Percentiles rank a stretch among this genome's conserved stretches.
phyloP scores from a whole-genome alignment of 768 basidiomycete genomes.

The Lentinula aciculospora region DNA sequence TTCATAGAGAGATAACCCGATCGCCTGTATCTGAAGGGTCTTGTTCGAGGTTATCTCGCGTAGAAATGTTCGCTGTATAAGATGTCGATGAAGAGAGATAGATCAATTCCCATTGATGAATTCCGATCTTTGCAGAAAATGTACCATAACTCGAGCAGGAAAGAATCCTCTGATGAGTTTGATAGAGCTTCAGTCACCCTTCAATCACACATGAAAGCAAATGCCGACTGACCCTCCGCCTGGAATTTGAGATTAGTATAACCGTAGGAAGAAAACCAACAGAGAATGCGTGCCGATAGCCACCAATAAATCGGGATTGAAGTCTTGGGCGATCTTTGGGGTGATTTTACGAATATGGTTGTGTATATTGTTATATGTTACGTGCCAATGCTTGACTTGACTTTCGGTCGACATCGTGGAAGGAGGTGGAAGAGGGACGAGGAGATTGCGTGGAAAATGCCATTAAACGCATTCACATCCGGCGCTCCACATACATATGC shows the following conservation, averaged over 20 bases:
- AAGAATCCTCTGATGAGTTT: conserved; percentile 98
- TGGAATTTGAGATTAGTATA: conserved; percentile 22
- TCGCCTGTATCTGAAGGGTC: conserved; percentile 91
- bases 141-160: conserved; percentile 85
- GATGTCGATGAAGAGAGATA: neutral
- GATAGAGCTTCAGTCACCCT: conserved; percentile 4
- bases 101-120: neutral
- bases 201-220: conserved; percentile 3
- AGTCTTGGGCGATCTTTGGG: conserved; percentile 63
- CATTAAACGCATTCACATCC: neutral
- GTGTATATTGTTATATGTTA: conserved; percentile 93
- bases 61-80: conserved; percentile 72
- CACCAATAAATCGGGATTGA: conserved; percentile 83
- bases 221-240: conserved; percentile 70
- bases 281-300: conserved; percentile 65
- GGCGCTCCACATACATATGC: no score
- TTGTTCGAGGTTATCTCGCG: conserved; percentile 63
- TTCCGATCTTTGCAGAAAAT: neutral
- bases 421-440: conserved; percentile 1
- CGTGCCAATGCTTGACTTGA: conserved; percentile 54
- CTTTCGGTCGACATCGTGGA: conserved; percentile 30
- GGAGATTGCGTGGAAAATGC: neutral
- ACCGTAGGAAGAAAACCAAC: neutral
- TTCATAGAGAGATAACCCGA: conserved; percentile 94
- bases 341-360: conserved; percentile 72